Evolutionary conservation across 176 grass and related monocot species (phyloP), one percentile per base, ranked within the genome.

Genomic region (Triticum turgidum): DNA sequence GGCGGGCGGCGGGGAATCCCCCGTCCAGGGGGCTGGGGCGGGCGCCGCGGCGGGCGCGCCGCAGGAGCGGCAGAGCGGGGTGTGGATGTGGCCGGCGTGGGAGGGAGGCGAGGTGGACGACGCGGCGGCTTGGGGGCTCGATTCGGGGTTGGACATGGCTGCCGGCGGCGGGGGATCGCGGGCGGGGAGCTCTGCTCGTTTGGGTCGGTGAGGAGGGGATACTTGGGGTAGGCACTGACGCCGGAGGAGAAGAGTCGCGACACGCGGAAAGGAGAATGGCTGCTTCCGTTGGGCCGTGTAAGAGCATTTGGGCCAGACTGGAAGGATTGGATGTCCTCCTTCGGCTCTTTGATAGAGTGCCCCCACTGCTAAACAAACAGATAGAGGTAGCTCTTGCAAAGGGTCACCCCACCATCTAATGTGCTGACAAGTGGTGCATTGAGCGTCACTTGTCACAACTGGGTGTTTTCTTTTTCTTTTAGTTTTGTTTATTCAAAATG

Each of bases 1-100:
- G n/a, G 92, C 93, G 8, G 96, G 93, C 15, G 96, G 96, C 78
- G 88, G 90, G 34, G 93, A 96, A 20, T 87, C 82, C 73, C 70
- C 82, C 6, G 92, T 81, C 91, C 93, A 99, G 30, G 86, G 90
- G 2, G 37, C 73, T 52, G 81, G 87, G n/a, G 65, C 24, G n/a
- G 88, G 90, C 61, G 79, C 27, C 3, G 90, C 49, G n/a, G 91
- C 81, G 11, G 83, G 87, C 61, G 76, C 80, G 47, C 90, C 92
- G 72, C 87, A 93, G 78, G 83, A 84, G 80, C 35, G 83, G 85
- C 85, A 91, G 66, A 80, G 78, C 15, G 86, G 62, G 62, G 84
- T 49, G 65, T 80, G 62, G 61, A 68, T 27, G 71, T 80, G 89
- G 66, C n/a, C 75, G 5, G 67, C 79, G 80, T 76, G 54, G 20